These are phyloP conservation scores for Auriscalpium microsporum DNA, from an alignment of 768 basidiomycete species.

Conservation along the genomic window DNA sequence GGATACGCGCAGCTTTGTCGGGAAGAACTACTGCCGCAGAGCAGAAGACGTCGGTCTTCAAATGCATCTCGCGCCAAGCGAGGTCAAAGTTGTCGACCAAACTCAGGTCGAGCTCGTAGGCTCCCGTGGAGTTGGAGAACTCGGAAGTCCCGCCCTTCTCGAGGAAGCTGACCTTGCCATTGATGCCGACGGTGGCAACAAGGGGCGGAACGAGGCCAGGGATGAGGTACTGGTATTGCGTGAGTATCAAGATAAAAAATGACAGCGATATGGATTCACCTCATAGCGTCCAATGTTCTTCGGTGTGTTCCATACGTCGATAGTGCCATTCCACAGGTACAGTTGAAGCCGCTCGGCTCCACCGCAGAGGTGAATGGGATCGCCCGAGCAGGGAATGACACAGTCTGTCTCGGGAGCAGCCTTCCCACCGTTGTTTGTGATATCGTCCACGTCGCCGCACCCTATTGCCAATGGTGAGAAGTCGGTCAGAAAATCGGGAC, in stretches of 20 bases:
- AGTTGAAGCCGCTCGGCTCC: conserved; percentile 39
- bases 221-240: conserved; percentile 31
- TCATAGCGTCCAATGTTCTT: conserved; percentile 60
- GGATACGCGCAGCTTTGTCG: conserved; percentile 58
- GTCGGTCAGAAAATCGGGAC: background rate
- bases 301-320: conserved; percentile 62
- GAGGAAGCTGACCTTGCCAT: conserved; percentile 74
- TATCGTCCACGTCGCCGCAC: conserved; percentile 61
- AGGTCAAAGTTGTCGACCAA: conserved; percentile 33
- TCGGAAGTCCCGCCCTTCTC: conserved; percentile 66
- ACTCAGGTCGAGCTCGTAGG: conserved; percentile 67
- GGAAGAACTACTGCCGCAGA: conserved; percentile 66
- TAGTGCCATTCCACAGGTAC: conserved; percentile 23
- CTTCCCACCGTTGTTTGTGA: conserved; percentile 28
- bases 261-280: conserved; percentile 30
- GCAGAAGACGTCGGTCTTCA: conserved; percentile 76
- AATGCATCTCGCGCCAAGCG: conserved; percentile 72
- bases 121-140: conserved; percentile 60
- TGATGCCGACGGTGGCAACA: conserved; percentile 68
- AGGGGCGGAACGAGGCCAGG: conserved; percentile 63
- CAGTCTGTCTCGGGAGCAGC: conserved; percentile 32
- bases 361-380: conserved; percentile 63
- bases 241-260: background rate
- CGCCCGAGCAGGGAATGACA: conserved; percentile 53
- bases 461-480: conserved; percentile 28